phyloP scores from a whole-genome alignment of 768 basidiomycete genomes.

The Leucocoprinus birnbaumii region DNA sequence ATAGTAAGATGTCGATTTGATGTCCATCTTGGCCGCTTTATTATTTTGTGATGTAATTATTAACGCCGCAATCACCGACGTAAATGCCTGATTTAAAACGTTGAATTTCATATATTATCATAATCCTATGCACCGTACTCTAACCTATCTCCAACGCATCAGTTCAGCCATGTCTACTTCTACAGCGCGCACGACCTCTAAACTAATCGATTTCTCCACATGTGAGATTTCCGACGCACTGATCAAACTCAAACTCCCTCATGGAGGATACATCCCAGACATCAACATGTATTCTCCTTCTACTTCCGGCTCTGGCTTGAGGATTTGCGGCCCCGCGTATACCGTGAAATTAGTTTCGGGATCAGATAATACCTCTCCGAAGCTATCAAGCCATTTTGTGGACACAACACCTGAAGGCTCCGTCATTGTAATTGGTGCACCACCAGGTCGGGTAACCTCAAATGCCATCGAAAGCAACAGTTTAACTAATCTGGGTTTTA shows the following conservation, averaged over 20 bases:
- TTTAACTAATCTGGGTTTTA: background rate
- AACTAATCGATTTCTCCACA: conserved; percentile 49
- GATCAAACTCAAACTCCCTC: conserved; percentile 66
- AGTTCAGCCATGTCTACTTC: conserved; percentile 16
- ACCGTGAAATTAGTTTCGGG: conserved; percentile 80
- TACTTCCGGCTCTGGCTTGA: conserved; percentile 23
- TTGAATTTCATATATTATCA: background rate
- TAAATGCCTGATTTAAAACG: background rate
- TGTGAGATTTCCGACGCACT: conserved; percentile 91
- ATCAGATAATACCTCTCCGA: conserved; percentile 59
- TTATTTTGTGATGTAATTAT: background rate
- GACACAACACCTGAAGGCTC: conserved; percentile 67
- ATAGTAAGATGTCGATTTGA: no score
- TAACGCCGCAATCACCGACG: conserved; percentile 6
- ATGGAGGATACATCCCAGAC: conserved; percentile 83
- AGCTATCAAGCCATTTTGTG: conserved; percentile 71
- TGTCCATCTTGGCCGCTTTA: no score
- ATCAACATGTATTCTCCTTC: conserved; percentile 55
- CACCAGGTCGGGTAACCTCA: conserved; percentile 47
- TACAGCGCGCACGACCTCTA: conserved; percentile 13
- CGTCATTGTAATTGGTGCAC: conserved; percentile 74
- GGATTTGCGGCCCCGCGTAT: conserved; percentile 75
- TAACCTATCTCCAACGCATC: conserved; percentile 15
- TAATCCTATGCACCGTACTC: conserved; percentile 9
- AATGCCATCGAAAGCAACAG: background rate